A percentile compares a stretch with the other conserved stretches of the same genome.
Evolutionary conservation across 306 rosid genomes (phyloP).

Genomic region (Betula pendula): DNA sequence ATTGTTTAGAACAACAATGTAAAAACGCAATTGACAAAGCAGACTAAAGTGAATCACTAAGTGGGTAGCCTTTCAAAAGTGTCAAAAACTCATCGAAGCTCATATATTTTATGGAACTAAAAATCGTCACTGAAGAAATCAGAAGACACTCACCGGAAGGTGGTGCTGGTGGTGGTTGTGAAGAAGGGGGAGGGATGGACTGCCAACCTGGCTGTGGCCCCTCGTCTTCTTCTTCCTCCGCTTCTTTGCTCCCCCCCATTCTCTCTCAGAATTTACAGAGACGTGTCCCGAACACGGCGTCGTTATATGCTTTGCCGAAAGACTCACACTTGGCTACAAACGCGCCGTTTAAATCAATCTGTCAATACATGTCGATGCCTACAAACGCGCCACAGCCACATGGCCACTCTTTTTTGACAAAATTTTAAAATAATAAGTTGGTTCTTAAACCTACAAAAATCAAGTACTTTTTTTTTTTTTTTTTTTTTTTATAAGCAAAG

Average conservation of each 20-base stretch:
- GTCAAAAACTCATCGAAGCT: not conserved
- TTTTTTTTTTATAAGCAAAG: too few species aligned
- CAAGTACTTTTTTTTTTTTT: too few species aligned
- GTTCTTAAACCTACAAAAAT: too few species aligned
- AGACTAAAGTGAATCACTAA: not conserved
- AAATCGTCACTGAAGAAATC: not conserved
- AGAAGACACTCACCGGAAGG: constrained; percentile 42
- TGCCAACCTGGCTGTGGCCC: constrained; percentile 81
- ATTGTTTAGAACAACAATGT: not conserved
- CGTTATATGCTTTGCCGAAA: not conserved
- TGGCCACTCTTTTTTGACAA: too few species aligned
- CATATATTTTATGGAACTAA: not conserved
- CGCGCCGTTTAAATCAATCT: too few species aligned
- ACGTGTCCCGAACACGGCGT: not conserved
- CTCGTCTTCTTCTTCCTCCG: constrained; percentile 45
- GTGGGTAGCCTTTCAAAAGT: constrained; percentile 7
- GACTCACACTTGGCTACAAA: too few species aligned
- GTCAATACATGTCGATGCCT: too few species aligned
- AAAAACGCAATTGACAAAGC: constrained; percentile 3
- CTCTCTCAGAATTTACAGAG: not conserved
- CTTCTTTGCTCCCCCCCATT: constrained; percentile 23
- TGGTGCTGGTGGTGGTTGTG: constrained; percentile 22
- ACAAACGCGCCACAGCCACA: too few species aligned
- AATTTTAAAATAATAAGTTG: too few species aligned
- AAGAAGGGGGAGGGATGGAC: constrained; percentile 35